A percentile compares a stretch with the other conserved stretches of the same genome.
Conservation (phyloP, 2,329 filamentous ascomycete species). For the Beauveria pseudobassiana region DNA sequence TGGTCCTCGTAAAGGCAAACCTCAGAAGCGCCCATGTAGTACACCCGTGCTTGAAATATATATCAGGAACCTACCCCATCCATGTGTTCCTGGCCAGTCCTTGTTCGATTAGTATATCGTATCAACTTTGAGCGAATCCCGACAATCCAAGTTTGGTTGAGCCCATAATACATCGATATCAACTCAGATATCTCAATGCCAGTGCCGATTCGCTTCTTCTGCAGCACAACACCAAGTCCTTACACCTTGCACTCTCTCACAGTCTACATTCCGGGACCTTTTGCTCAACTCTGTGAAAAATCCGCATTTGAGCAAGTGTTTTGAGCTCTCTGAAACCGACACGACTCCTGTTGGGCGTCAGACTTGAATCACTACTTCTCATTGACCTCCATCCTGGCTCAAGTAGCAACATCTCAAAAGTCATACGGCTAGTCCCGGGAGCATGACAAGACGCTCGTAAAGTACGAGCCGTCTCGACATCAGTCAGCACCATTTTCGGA, state of each 20-base stretch:
- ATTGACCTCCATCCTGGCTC: not conserved
- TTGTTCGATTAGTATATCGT: not conserved
- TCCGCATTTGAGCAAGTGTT: not conserved
- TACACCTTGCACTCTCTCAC: not conserved
- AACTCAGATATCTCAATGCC: not conserved
- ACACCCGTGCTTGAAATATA: not conserved
- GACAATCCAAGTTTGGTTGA: not conserved
- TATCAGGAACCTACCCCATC: slow-evolving; percentile 5
- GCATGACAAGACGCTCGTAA: not conserved
- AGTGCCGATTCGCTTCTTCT: not conserved
- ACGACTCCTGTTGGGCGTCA: not conserved
- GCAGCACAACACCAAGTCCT: not conserved
- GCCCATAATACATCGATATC: not conserved
- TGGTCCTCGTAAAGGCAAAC: not conserved
- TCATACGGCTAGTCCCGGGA: not conserved
- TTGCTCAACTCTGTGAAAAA: too few relatives aligned
- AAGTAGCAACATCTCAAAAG: too few relatives aligned
- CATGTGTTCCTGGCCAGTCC: not conserved
- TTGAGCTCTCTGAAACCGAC: not conserved
- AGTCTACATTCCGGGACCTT: too few relatives aligned
- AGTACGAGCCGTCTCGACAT: not conserved
- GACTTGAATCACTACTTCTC: not conserved
- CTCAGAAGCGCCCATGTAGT: not conserved
- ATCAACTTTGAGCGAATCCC: not conserved
- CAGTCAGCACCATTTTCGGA: not conserved